These are phyloP conservation scores for Flaveria sonorensis DNA, from an alignment of 129 eudicot genomes.

Conservation along the genomic window DNA sequence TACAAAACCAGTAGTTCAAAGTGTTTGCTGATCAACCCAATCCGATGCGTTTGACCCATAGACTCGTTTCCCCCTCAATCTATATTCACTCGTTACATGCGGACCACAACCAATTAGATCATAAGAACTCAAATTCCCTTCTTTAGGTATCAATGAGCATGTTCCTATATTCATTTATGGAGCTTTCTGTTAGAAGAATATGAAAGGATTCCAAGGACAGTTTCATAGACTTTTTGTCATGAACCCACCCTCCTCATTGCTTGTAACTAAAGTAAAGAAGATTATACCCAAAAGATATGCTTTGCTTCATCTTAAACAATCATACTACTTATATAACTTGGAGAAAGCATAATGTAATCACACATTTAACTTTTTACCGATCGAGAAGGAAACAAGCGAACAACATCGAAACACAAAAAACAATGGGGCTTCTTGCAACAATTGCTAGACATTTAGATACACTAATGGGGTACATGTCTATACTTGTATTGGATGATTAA, in stretches of 20 bases:
- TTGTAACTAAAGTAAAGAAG: constrained; percentile 46
- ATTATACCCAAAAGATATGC: constrained; percentile 46
- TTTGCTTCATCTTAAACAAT: constrained; percentile 40
- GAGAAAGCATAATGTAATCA: background rate
- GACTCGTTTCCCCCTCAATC: background rate
- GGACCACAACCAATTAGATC: background rate
- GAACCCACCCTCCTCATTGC: constrained; percentile 31
- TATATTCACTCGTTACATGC: background rate
- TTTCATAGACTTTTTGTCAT: constrained; percentile 31
- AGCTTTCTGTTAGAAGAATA: constrained; percentile 9
- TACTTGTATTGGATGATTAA: background rate
- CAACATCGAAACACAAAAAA: background rate
- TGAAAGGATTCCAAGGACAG: constrained; percentile 35
- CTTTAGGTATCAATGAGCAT: constrained; percentile 35
- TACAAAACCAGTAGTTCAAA: background rate
- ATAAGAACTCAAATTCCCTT: background rate
- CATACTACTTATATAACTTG: constrained; percentile 27
- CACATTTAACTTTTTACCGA: background rate
- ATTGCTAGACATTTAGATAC: constrained; percentile 51
- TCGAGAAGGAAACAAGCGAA: background rate
- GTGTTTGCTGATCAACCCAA: background rate
- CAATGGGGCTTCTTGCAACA: constrained; percentile 62
- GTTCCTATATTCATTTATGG: constrained; percentile 25
- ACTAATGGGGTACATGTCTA: constrained; percentile 47
- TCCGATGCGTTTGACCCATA: background rate